A percentile compares a stretch with the other conserved stretches of the same genome.
phyloP scores from a whole-genome alignment of 139 green algal species.

The Chara braunii region DNA sequence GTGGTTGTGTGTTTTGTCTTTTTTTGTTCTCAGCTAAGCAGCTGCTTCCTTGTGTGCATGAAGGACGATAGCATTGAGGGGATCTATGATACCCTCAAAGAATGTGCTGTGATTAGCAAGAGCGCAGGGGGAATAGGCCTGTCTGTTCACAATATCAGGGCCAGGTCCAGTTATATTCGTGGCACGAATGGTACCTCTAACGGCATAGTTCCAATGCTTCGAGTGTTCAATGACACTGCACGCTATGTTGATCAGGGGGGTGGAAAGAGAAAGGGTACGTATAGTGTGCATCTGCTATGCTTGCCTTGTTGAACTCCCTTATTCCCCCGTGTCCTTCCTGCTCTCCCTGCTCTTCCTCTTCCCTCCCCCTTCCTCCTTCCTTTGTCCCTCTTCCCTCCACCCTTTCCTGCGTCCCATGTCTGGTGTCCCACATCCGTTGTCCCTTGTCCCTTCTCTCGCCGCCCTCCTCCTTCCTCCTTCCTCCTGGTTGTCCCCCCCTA shows the following conservation, averaged over 20 bases:
- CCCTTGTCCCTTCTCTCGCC: too few species aligned
- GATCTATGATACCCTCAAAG: constrained; percentile 99
- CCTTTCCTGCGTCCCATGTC: neutral
- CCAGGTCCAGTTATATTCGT: constrained; percentile 88
- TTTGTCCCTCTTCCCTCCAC: neutral
- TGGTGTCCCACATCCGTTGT: too few species aligned
- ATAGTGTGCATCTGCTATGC: neutral
- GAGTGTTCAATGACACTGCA: constrained; percentile 98
- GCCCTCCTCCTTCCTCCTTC: too few species aligned
- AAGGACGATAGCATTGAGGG: constrained; percentile 91
- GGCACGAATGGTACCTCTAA: constrained; percentile 97
- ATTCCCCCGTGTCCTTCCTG: neutral
- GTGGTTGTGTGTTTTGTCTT: too few species aligned
- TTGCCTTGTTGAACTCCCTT: neutral
- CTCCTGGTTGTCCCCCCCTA: too few species aligned
- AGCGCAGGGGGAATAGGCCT: constrained; percentile 90
- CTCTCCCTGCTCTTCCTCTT: neutral
- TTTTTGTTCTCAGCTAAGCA: constrained; percentile 88
- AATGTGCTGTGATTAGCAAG: constrained; percentile 96
- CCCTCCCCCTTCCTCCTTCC: neutral
- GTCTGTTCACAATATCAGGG: constrained; percentile 90
- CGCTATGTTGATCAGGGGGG: constrained; percentile 88
- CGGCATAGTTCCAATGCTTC: constrained; percentile 97
- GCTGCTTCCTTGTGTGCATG: constrained; percentile 93
- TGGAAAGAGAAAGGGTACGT: constrained; percentile 85